These are phyloP conservation scores for Colletotrichum neosansevieriae DNA, from an alignment of 2,329 filamentous ascomycete species.

Conservation along the genomic window DNA sequence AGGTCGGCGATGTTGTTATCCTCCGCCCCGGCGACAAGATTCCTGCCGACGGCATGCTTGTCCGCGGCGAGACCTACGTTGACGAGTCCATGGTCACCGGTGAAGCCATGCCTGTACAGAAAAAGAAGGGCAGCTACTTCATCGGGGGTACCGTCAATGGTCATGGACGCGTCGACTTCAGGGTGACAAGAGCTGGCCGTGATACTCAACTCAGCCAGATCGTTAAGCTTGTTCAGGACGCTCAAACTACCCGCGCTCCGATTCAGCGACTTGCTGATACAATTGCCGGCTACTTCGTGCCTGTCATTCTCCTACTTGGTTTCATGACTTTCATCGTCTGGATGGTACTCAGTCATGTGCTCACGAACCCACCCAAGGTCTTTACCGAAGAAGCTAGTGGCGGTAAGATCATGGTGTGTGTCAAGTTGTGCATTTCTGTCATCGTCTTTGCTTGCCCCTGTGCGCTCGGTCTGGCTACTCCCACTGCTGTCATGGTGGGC, in stretches of 20 bases:
- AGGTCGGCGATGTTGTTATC: slow-evolving; percentile 93
- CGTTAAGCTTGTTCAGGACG: slow-evolving; percentile 97
- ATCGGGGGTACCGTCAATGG: slow-evolving; percentile 98
- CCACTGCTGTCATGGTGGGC: slow-evolving; percentile 98
- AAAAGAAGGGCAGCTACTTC: slow-evolving; percentile 81
- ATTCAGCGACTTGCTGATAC: slow-evolving; percentile 94
- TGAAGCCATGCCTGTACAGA: slow-evolving; percentile 94
- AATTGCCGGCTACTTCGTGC: slow-evolving; percentile 94
- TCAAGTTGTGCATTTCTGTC: slow-evolving; percentile 97
- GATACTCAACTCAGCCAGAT: slow-evolving; percentile 99
- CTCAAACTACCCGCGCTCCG: slow-evolving; percentile 92
- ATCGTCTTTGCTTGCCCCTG: slow-evolving; percentile 99
- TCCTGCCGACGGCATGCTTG: slow-evolving; percentile 89
- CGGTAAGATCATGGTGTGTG: slow-evolving; percentile 94
- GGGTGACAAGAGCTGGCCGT: slow-evolving; percentile 90
- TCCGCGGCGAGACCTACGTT: slow-evolving; percentile 90
- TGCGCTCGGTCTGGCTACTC: slow-evolving; percentile 93
- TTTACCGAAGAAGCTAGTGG: slow-evolving; percentile 85
- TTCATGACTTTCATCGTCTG: slow-evolving; percentile 87
- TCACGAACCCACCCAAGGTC: slow-evolving; percentile 87
- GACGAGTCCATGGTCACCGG: slow-evolving; percentile 99
- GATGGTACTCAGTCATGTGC: slow-evolving; percentile 93
- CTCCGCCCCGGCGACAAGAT: slow-evolving; percentile 96
- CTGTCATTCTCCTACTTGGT: slow-evolving; percentile 86
- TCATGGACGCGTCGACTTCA: slow-evolving; percentile 89